Base-by-base conservation (phyloP, 257 asterid genomes). In the Fraxinus anomala region DNA sequence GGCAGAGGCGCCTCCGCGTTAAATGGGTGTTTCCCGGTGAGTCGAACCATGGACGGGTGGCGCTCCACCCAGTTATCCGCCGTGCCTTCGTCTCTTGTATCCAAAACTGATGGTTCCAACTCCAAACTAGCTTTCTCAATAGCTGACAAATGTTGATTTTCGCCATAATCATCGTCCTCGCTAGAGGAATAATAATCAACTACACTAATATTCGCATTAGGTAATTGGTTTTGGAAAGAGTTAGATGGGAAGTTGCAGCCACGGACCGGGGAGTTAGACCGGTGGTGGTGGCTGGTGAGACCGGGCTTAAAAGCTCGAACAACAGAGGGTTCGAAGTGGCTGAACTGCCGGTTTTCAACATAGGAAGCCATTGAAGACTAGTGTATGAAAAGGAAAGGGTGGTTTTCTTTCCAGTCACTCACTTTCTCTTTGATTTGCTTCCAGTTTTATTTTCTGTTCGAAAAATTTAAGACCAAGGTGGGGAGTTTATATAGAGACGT, bases 11-110 rank as follows among this genome's bases (percentile, higher is more conserved):
- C 86, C 91, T 95, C 99, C 13, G 96, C 93, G 87, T 93, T 95
- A 85, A 95, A 95, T 12, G 99, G 99, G 86, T 95, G 99, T 63
- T 95, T 95, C 0, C 98, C 99, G 71, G 99, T 95, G 66, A 95
- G 94, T 2, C 99, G 92, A 61, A 95, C 87, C 92, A 95, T 81
- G 30, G 92, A 86, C 0, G 89, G 88, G 82, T 93, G 86, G 23
- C 99, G 91, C 77, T 82, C 89, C 12, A 95, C 82, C 99, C 99
- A 95, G 39, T 83, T 83, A 75, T 95, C 99, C 28, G 96, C 84
- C 10, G 99, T 91, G 70, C 81, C 72, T 79, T 87, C 91, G 75
- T 95, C 99, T 1, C 98, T 72, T 0, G 90, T 61, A 82, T 95
- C 98, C 6, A 79, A 80, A 6, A 82, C 81, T 12, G 97, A 88